phyloP scores from a whole-genome alignment of 2,329 filamentous ascomycete genomes.

The Talaromyces sp. region DNA sequence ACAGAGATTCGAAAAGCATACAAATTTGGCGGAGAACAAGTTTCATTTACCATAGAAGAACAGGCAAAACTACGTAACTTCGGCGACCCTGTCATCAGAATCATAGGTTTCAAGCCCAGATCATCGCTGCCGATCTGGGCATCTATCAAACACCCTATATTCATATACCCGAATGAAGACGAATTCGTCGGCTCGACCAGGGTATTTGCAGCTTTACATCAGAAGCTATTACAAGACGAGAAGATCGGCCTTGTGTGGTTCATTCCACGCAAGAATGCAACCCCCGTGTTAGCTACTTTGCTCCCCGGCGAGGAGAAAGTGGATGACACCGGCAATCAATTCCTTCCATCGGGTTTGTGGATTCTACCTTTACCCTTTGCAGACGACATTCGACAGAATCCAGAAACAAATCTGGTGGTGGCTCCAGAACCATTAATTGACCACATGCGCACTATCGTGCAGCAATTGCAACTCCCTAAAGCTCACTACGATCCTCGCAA shows the following conservation, averaged over 20 bases:
- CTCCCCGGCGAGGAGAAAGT: slow-evolving; percentile 68
- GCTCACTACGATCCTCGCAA: slow-evolving; percentile 77
- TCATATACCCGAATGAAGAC: slow-evolving; percentile 91
- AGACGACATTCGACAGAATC: slow-evolving; percentile 77
- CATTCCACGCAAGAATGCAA: slow-evolving; percentile 74
- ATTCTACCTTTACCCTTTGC: slow-evolving; percentile 82
- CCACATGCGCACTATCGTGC: slow-evolving; percentile 75
- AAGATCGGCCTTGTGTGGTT: slow-evolving; percentile 90
- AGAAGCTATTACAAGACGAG: slow-evolving; percentile 73
- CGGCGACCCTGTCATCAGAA: slow-evolving; percentile 75
- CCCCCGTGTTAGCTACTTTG: slow-evolving; percentile 75
- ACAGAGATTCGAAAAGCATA: slow-evolving; percentile 84
- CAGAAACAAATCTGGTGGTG: slow-evolving; percentile 56
- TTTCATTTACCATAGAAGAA: slow-evolving; percentile 82
- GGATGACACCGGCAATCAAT: slow-evolving; percentile 64
- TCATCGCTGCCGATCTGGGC: slow-evolving; percentile 76
- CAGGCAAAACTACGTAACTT: slow-evolving; percentile 74
- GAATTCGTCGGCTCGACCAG: slow-evolving; percentile 86
- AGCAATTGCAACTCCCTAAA: slow-evolving; percentile 84
- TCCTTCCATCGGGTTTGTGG: slow-evolving; percentile 81
- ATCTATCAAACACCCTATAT: slow-evolving; percentile 78
- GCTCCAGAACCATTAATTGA: slow-evolving; percentile 71
- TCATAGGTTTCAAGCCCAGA: slow-evolving; percentile 90
- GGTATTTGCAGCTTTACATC: slow-evolving; percentile 85
- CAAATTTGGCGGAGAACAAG: slow-evolving; percentile 88